These are phyloP conservation scores for Xanthoceras sorbifolium DNA, from an alignment of 345 rosid species.

Conservation along the genomic window DNA sequence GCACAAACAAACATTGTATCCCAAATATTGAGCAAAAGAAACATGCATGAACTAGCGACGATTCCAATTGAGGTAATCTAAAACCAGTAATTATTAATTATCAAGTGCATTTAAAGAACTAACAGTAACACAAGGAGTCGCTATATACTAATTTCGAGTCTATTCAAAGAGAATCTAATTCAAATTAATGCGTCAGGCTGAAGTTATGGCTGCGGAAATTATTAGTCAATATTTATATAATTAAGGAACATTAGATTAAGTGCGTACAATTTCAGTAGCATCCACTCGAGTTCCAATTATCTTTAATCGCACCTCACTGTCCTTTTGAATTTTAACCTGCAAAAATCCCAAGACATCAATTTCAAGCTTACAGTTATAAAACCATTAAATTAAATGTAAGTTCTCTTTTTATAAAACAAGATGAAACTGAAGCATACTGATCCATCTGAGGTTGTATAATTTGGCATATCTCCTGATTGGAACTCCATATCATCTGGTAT, in stretches of 20 bases:
- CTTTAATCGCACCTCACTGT: slow-evolving; percentile 90
- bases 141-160: background rate
- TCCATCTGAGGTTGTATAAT: slow-evolving; percentile 89
- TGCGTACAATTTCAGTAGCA: slow-evolving; percentile 79
- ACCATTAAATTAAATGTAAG: background rate
- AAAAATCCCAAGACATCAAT: slow-evolving; percentile 10
- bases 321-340: slow-evolving; percentile 92
- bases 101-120: background rate
- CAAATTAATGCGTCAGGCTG: background rate
- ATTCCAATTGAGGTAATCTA: background rate
- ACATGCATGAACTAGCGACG: background rate
- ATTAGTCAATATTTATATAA: slow-evolving; percentile 1
- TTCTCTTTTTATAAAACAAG: background rate
- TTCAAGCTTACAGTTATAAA: slow-evolving; percentile 3
- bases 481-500: slow-evolving; percentile 98
- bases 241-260: background rate
- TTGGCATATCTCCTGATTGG: slow-evolving; percentile 92
- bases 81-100: background rate
- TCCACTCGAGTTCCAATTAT: slow-evolving; percentile 92
- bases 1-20: background rate
- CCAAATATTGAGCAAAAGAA: background rate
- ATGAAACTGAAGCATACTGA: slow-evolving; percentile 47
- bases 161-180: background rate
- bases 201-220: background rate
- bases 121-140: background rate